phyloP scores from a whole-genome alignment of 768 basidiomycete genomes.

The Amanita inopinata region DNA sequence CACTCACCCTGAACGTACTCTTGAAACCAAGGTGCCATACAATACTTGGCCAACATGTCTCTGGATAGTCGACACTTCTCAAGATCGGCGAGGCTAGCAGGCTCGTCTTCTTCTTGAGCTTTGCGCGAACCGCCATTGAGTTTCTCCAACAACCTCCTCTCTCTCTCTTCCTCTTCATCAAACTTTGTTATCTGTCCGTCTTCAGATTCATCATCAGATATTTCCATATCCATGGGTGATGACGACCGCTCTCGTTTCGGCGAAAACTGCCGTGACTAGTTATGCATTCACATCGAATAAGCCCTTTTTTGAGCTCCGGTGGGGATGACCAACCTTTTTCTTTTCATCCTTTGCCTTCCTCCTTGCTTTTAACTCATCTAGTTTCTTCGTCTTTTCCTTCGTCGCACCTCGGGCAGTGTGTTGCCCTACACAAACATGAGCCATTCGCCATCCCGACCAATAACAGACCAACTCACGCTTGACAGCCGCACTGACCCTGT shows the following conservation, averaged over 20 bases:
- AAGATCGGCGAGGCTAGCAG: constrained; percentile 48
- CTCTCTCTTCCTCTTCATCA: constrained; percentile 66
- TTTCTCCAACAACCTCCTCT: constrained; percentile 32
- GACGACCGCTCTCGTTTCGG: constrained; percentile 66
- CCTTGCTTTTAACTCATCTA: constrained; percentile 80
- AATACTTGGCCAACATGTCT: constrained; percentile 60
- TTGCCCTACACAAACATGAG: constrained; percentile 41
- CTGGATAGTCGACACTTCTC: constrained; percentile 56
- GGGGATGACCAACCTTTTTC: constrained; percentile 50
- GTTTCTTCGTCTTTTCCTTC: constrained; percentile 69
- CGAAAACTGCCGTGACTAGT: constrained; percentile 40
- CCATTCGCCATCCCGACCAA: constrained; percentile 1
- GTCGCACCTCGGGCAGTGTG: constrained; percentile 65
- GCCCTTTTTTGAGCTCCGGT: background rate
- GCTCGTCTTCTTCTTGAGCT: constrained; percentile 33
- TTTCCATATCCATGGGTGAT: constrained; percentile 81
- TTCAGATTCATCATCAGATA: constrained; percentile 78
- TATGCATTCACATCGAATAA: constrained; percentile 11
- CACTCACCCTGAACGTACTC: constrained; percentile 66
- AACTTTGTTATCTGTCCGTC: constrained; percentile 69
- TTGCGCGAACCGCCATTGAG: constrained; percentile 19
- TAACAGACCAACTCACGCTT: constrained; percentile 47
- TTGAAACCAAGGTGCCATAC: constrained; percentile 75
- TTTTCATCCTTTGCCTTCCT: constrained; percentile 87
- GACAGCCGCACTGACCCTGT: constrained; percentile 60